Percentiles rank a stretch among this genome's conserved stretches.
Evolutionary conservation across 2,329 filamentous ascomycete genomes (phyloP).

Genomic region (Pestalotiopsis sp.): DNA sequence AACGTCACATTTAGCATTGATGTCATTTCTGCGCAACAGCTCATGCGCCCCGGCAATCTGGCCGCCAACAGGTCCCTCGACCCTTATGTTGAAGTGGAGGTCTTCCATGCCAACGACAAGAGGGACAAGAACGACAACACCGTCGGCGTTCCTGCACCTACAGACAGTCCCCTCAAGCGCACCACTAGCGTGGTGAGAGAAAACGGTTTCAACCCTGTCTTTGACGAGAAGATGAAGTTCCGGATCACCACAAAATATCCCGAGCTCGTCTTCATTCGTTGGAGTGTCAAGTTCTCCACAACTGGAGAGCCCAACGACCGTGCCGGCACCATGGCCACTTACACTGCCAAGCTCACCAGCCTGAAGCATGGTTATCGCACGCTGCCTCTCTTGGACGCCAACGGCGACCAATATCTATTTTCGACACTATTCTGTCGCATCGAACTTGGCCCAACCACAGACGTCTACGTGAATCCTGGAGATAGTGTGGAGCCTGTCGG

Average conservation of each 20-base stretch:
- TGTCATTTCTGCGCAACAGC: constrained; percentile 90
- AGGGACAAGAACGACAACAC: constrained; percentile 81
- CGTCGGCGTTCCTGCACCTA: constrained; percentile 50
- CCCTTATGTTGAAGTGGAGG: constrained; percentile 92
- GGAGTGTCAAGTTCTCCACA: constrained; percentile 85
- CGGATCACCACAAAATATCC: constrained; percentile 92
- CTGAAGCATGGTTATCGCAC: constrained; percentile 93
- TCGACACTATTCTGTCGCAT: constrained; percentile 93
- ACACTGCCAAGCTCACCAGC: constrained; percentile 88
- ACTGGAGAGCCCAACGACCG: constrained; percentile 73
- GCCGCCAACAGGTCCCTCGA: constrained; percentile 78
- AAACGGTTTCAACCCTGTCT: constrained; percentile 93
- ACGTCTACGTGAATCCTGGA: constrained; percentile 55
- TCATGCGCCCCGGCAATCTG: constrained; percentile 79
- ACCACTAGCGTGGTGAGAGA: constrained; percentile 80
- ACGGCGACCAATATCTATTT: constrained; percentile 92
- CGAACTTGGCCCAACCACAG: constrained; percentile 63
- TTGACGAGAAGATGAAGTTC: constrained; percentile 79
- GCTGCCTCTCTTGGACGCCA: constrained; percentile 83
- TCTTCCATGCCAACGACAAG: constrained; percentile 93
- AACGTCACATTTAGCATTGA: constrained; percentile 84
- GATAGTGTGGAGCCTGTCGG: constrained; percentile 44
- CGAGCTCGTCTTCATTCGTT: constrained; percentile 90
- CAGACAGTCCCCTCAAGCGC: constrained; percentile 69
- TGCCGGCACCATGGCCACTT: constrained; percentile 75